phyloP scores from a whole-genome alignment of 495 filamentous ascomycete genomes.

The Xylaria bambusicola region DNA sequence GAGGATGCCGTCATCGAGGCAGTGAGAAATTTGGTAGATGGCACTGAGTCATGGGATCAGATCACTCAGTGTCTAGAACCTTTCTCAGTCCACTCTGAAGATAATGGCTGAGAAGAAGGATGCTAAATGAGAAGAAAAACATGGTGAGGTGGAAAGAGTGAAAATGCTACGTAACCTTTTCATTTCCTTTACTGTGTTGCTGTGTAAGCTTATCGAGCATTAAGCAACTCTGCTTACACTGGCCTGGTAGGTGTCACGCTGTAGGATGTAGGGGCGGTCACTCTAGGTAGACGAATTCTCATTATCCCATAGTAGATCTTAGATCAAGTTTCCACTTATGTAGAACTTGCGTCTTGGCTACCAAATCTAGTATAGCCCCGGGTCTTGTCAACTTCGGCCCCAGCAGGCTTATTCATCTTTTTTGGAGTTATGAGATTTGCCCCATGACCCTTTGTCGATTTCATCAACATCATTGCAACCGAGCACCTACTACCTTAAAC shows the following conservation, averaged over 20 bases:
- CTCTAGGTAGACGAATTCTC: too few relatives aligned
- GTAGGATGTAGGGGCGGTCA: too few relatives aligned
- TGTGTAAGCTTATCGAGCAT: too few relatives aligned
- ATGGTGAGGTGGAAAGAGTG: too few relatives aligned
- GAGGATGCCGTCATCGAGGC: conserved; percentile 68
- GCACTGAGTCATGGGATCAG: conserved; percentile 66
- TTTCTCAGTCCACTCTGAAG: conserved; percentile 60
- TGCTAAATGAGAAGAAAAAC: too few relatives aligned
- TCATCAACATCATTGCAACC: neutral
- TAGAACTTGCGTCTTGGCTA: conserved; percentile 36
- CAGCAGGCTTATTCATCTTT: neutral
- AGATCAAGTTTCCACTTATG: conserved; percentile 23
- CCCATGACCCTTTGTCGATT: neutral
- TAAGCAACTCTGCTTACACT: too few relatives aligned
- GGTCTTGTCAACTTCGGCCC: neutral
- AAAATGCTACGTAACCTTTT: too few relatives aligned
- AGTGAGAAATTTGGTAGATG: conserved; percentile 60
- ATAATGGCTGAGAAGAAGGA: conserved; percentile 34
- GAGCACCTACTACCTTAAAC: too few relatives aligned
- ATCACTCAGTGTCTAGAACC: conserved; percentile 61
- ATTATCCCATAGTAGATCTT: too few relatives aligned
- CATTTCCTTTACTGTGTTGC: too few relatives aligned
- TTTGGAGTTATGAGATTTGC: neutral
- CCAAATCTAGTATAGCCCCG: conserved; percentile 32
- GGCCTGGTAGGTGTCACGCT: too few relatives aligned